A percentile compares a stretch with the other conserved stretches of the same genome.
Evolutionary conservation across 2,329 filamentous ascomycete genomes (phyloP).

Genomic region (Chrysoporthe puriensis): DNA sequence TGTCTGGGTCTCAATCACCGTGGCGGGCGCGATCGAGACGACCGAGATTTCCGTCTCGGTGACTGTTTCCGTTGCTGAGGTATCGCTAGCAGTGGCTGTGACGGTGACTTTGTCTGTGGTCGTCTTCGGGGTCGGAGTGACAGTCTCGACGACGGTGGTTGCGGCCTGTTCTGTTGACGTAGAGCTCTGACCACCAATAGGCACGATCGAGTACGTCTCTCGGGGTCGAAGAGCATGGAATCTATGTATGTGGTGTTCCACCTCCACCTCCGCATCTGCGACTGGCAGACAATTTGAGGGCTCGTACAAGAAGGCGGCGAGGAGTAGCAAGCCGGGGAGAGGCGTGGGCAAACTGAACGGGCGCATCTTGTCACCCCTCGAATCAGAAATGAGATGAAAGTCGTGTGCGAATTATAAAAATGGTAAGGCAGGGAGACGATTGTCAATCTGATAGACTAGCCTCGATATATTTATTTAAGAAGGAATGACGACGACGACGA

Average conservation of each 20-base stretch:
- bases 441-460: not conserved
- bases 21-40: conserved; percentile 16
- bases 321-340: conserved; percentile 14
- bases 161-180: conserved; percentile 1
- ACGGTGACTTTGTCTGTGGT: conserved; percentile 10
- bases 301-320: conserved; percentile 9
- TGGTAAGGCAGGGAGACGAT: not conserved
- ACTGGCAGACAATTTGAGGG: conserved; percentile 14
- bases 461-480: not conserved
- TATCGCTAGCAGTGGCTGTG: conserved; percentile 5
- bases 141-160: conserved; percentile 15
- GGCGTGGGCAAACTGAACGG: conserved; percentile 1
- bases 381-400: not conserved
- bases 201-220: conserved; percentile 27
- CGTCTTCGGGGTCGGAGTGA: conserved; percentile 15
- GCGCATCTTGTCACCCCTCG: not conserved
- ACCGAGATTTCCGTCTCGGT: conserved; percentile 23
- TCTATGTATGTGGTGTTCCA: not conserved
- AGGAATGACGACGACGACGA: not conserved
- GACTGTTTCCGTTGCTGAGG: conserved; percentile 12
- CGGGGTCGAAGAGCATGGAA: conserved; percentile 22
- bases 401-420: not conserved
- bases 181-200: conserved; percentile 26
- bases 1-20: conserved; percentile 22
- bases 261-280: not conserved